phyloP scores from a whole-genome alignment of 768 basidiomycete species.

The Boletus bicolor region DNA sequence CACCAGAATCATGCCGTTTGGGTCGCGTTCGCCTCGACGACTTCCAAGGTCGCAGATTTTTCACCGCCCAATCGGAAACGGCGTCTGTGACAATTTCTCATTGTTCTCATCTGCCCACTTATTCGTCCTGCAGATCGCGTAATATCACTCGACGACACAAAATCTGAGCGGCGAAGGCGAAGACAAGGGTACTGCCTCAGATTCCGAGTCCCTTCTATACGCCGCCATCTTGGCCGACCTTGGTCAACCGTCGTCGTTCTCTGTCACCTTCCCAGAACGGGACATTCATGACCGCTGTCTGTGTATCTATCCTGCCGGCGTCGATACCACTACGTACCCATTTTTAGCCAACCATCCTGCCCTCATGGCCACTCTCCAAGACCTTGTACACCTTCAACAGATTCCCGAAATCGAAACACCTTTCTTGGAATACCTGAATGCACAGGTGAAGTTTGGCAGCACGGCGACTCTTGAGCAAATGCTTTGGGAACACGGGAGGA shows the following conservation, averaged over 20 bases:
- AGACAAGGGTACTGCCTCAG: too few species aligned
- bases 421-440: neutral
- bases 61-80: slow-evolving; percentile 1
- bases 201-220: neutral
- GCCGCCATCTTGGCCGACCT: slow-evolving; percentile 17
- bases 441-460: slow-evolving; percentile 4
- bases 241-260: neutral
- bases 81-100: neutral
- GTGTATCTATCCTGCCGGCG: slow-evolving; percentile 10
- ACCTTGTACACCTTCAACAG: slow-evolving; percentile 1
- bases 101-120: too few species aligned
- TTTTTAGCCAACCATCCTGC: neutral
- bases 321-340: slow-evolving; percentile 2
- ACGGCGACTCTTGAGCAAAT: slow-evolving; percentile 1
- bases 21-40: slow-evolving; percentile 17
- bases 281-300: slow-evolving; percentile 5
- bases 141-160: neutral
- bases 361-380: neutral
- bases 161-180: neutral
- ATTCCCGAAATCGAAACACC: neutral
- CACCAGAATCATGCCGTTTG: slow-evolving; percentile 3
- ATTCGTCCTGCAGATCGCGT: neutral
- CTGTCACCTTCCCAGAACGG: neutral
- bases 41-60: slow-evolving; percentile 8
- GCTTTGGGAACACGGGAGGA: slow-evolving; percentile 9